Conservation (phyloP, 768 basidiomycete genomes). For the Boletus coccyginus region DNA sequence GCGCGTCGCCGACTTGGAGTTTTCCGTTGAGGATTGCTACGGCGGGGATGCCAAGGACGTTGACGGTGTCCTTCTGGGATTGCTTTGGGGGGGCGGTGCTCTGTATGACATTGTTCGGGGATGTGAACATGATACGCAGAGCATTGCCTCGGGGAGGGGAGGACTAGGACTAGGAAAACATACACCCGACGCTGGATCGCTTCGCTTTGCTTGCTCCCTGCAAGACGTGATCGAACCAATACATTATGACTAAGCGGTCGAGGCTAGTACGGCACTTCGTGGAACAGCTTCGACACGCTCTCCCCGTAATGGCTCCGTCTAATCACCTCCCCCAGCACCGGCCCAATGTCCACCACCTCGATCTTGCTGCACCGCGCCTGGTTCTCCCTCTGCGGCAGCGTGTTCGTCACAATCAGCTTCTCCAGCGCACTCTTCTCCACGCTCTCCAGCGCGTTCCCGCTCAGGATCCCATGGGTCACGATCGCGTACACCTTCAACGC, state of each 20-base stretch:
- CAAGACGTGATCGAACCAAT: background rate
- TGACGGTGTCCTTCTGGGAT: conserved; percentile 54
- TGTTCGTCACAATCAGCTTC: conserved; percentile 98
- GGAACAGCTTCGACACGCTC: conserved; percentile 84
- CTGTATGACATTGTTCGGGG: conserved; percentile 31
- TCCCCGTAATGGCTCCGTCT: conserved; percentile 97
- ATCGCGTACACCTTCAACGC: conserved; percentile 84
- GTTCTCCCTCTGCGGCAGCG: conserved; percentile 86
- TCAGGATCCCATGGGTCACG: conserved; percentile 95
- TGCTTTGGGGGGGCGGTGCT: conserved; percentile 24
- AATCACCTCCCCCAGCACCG: conserved; percentile 94
- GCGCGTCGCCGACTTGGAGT: conserved; percentile 70
- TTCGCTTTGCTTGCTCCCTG: background rate
- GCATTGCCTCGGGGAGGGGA: conserved; percentile 35
- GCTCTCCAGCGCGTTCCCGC: conserved; percentile 78
- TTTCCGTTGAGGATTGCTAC: conserved; percentile 67
- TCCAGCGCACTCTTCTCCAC: conserved; percentile 76
- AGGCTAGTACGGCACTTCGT: conserved; percentile 81
- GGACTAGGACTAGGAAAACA: conserved; percentile 24
- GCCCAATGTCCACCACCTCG: conserved; percentile 92
- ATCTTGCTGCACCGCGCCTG: conserved; percentile 71
- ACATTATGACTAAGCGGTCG: conserved; percentile 16
- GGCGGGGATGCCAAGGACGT: conserved; percentile 72
- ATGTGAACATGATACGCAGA: conserved; percentile 33
- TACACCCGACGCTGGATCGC: background rate